Evolutionary conservation across 306 rosid species (phyloP).

Genomic region (Dryas alaskensis): DNA sequence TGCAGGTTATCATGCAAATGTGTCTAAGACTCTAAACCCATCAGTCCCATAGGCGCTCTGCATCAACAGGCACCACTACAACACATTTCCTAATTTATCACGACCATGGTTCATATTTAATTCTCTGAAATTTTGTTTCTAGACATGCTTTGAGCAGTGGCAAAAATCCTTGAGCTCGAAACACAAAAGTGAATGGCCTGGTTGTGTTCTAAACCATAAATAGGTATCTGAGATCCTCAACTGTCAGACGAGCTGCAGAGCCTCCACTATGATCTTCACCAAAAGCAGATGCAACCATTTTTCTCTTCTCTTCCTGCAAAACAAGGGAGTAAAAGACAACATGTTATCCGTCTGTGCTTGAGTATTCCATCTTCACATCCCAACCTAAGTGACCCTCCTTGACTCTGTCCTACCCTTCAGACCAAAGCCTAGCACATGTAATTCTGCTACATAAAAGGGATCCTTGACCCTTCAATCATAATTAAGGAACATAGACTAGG

Average conservation of each 20-base stretch:
- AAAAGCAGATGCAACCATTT: conserved; percentile 98
- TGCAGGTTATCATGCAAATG: conserved; percentile 19
- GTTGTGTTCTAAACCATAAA: conserved; percentile 65
- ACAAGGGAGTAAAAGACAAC: conserved; percentile 22
- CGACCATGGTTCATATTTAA: neutral
- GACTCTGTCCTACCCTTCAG: too few relatives aligned
- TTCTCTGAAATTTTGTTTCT: neutral
- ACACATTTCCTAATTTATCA: neutral
- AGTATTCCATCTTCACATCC: neutral
- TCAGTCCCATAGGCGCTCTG: neutral
- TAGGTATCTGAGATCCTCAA: conserved; percentile 91
- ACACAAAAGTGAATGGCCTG: neutral
- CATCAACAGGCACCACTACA: neutral
- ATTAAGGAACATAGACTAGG: too few relatives aligned
- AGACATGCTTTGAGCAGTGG: conserved; percentile 14
- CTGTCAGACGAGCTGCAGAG: conserved; percentile 71
- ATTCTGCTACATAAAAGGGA: too few relatives aligned
- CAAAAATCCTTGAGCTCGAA: conserved; percentile 15
- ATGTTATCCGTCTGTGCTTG: neutral
- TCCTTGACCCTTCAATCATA: too few relatives aligned
- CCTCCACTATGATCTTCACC: conserved; percentile 88
- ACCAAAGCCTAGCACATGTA: too few relatives aligned
- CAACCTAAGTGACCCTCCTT: too few relatives aligned
- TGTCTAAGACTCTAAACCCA: neutral
- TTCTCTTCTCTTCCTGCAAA: conserved; percentile 86